Percentiles rank a stretch among this genome's conserved stretches.
These are phyloP conservation scores for Thinopyrum elongatum DNA, from an alignment of 176 grass and related monocot genomes.

Conservation along the genomic window DNA sequence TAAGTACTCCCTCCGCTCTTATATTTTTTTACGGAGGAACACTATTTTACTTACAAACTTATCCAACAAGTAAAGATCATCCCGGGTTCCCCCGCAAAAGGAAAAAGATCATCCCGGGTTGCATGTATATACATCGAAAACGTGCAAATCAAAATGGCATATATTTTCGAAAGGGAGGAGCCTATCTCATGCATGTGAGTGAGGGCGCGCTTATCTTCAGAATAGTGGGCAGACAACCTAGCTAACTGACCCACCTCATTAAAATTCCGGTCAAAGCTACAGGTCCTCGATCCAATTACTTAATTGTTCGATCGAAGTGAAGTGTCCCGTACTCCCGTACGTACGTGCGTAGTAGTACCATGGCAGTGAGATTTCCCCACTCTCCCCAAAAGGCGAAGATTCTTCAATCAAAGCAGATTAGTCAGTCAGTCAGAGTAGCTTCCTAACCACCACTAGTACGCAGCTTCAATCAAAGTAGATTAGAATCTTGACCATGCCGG, in stretches of 20 bases:
- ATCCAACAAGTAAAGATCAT: too few relatives aligned
- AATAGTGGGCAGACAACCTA: neutral
- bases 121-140: too few relatives aligned
- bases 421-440: neutral
- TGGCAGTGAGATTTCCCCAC: neutral
- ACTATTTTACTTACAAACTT: too few relatives aligned
- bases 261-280: neutral
- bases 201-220: neutral
- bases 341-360: too few relatives aligned
- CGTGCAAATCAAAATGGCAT: too few relatives aligned
- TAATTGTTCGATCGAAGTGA: too few relatives aligned
- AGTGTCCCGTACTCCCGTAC: too few relatives aligned
- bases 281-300: neutral
- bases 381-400: neutral
- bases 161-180: too few relatives aligned
- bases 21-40: too few relatives aligned
- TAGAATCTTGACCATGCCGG: constrained; percentile 6
- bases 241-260: neutral
- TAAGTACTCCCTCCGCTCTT: too few relatives aligned
- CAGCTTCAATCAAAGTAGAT: neutral
- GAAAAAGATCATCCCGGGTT: too few relatives aligned
- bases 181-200: neutral
- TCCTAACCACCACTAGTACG: neutral
- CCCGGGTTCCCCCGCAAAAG: too few relatives aligned
- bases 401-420: neutral